Conservation (phyloP, 2,329 filamentous ascomycete genomes). For the Xylaria sp. region DNA sequence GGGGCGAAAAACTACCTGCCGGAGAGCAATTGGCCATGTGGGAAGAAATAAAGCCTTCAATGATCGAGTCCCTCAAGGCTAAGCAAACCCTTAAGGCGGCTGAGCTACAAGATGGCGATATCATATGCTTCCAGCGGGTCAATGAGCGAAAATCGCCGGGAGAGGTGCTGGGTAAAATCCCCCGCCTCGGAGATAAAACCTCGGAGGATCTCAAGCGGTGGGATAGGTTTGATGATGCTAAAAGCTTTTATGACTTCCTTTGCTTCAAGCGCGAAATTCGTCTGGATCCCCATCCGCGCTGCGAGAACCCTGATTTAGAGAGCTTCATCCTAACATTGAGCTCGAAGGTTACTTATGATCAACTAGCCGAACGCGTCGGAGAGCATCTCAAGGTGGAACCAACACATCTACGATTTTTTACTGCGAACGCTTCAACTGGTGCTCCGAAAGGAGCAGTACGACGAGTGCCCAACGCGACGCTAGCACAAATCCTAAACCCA, state of each 20-base stretch:
- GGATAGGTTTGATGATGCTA: constrained; percentile 75
- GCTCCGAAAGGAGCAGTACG: constrained; percentile 84
- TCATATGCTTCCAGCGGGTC: constrained; percentile 88
- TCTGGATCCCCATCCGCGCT: constrained; percentile 76
- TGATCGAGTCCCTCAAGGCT: constrained; percentile 94
- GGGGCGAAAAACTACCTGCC: constrained; percentile 77
- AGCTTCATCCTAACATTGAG: constrained; percentile 82
- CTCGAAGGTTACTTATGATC: constrained; percentile 90
- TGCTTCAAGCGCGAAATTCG: constrained; percentile 82
- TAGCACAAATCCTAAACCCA: constrained; percentile 81
- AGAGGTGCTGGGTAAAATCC: constrained; percentile 53
- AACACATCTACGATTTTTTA: constrained; percentile 91
- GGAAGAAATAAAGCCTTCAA: constrained; percentile 97
- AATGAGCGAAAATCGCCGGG: constrained; percentile 58
- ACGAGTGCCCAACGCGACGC: constrained; percentile 73
- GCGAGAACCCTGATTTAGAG: constrained; percentile 67
- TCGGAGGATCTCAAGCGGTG: constrained; percentile 54
- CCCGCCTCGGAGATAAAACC: constrained; percentile 53
- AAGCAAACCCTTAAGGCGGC: constrained; percentile 90
- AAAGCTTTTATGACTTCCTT: constrained; percentile 92
- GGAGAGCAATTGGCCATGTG: constrained; percentile 76
- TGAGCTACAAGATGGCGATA: constrained; percentile 96
- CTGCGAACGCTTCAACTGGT: constrained; percentile 78
- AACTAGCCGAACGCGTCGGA: constrained; percentile 83
- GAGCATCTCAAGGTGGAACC: constrained; percentile 79